These are phyloP conservation scores for Akebia trifoliata DNA, from an alignment of 164 flowering plant species.

Conservation along the genomic window DNA sequence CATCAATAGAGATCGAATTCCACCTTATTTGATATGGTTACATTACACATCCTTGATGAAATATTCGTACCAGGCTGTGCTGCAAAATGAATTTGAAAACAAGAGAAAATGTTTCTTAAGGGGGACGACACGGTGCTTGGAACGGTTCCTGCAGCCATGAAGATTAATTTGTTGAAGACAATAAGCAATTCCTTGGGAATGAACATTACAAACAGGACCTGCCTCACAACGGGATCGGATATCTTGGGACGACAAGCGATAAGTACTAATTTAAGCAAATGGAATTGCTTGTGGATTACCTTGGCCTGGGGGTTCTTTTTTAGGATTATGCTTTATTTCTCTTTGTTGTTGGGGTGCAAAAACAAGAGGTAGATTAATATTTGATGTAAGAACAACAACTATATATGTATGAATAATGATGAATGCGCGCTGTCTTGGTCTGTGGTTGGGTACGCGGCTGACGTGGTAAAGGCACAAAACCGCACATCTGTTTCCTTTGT, in stretches of 20 bases:
- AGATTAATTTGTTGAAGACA: slow-evolving; percentile 37
- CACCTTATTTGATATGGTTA: slow-evolving; percentile 88
- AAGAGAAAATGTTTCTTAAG: slow-evolving; percentile 56
- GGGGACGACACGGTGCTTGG: slow-evolving; percentile 66
- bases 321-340: slow-evolving; percentile 62
- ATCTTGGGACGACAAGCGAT: slow-evolving; percentile 52
- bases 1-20: slow-evolving; percentile 72
- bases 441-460: no score
- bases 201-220: slow-evolving; percentile 41
- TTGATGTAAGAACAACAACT: no score
- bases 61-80: slow-evolving; percentile 74
- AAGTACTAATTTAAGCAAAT: slow-evolving; percentile 55
- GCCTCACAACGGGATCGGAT: slow-evolving; percentile 59
- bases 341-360: slow-evolving; percentile 59
- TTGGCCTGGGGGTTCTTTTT: slow-evolving; percentile 81
- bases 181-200: slow-evolving; percentile 48
- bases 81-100: slow-evolving; percentile 67
- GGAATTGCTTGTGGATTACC: slow-evolving; percentile 68
- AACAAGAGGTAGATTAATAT: slow-evolving; percentile 43
- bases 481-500: no score
- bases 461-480: no score
- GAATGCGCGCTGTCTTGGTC: no score
- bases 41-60: slow-evolving; percentile 82
- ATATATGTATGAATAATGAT: no score
- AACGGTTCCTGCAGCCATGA: slow-evolving; percentile 36